Percentiles rank a stretch among this genome's conserved stretches.
phyloP scores from a whole-genome alignment of 1,284 basidiomycete species.

The Heterobasidion parviporum region DNA sequence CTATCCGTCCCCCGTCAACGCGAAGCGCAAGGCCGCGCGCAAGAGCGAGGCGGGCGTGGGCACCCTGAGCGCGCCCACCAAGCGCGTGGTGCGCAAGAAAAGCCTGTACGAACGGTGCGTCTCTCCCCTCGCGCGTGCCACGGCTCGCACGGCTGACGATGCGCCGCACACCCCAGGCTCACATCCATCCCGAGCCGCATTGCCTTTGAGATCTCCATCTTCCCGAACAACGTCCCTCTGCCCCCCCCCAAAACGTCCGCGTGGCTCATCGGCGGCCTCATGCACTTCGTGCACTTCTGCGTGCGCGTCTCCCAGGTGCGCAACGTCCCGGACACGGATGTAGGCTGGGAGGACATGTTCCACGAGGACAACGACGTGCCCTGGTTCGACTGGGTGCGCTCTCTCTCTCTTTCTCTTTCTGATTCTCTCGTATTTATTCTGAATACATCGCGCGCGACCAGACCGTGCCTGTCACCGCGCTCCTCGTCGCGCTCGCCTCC shows the following conservation, averaged over 20 bases:
- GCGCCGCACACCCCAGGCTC: constrained; percentile 31
- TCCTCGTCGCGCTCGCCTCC: constrained; percentile 43
- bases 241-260: constrained; percentile 59
- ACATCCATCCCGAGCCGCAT: constrained; percentile 57
- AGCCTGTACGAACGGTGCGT: constrained; percentile 49
- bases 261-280: constrained; percentile 49
- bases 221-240: constrained; percentile 67
- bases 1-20: constrained; percentile 45
- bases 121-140: background rate
- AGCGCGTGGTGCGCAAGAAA: constrained; percentile 56
- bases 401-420: background rate
- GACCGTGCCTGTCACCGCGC: constrained; percentile 51
- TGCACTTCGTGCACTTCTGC: constrained; percentile 62
- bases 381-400: constrained; percentile 76
- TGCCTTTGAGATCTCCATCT: constrained; percentile 64
- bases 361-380: constrained; percentile 50
- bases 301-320: constrained; percentile 52
- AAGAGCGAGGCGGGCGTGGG: constrained; percentile 32
- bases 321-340: constrained; percentile 50
- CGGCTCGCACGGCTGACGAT: background rate
- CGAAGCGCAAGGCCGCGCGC: constrained; percentile 25
- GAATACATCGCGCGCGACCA: constrained; percentile 18
- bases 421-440: background rate
- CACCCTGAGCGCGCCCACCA: constrained; percentile 29
- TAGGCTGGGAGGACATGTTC: constrained; percentile 73